Conservation (phyloP, 2,329 filamentous ascomycete genomes). For the Nothophaeocryptopus gaeumannii region DNA sequence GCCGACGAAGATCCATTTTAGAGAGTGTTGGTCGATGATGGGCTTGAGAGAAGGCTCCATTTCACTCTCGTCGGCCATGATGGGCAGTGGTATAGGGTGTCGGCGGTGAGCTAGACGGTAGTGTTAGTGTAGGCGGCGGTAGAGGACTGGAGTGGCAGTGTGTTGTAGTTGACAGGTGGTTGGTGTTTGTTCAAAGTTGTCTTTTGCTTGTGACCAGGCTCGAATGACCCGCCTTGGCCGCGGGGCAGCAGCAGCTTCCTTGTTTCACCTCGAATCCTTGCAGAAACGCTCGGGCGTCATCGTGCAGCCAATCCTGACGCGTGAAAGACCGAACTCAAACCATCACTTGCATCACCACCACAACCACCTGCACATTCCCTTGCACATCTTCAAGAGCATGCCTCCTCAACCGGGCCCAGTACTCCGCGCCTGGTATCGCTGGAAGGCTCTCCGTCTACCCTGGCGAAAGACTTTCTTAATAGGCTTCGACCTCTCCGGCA, state of each 20-base stretch:
- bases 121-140: neutral
- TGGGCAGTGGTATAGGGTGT: conserved; percentile 9
- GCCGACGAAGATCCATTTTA: conserved; percentile 98
- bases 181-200: neutral
- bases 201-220: too few relatives aligned
- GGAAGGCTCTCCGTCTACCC: conserved; percentile 61
- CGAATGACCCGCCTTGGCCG: too few relatives aligned
- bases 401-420: conserved; percentile 38
- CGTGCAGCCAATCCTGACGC: too few relatives aligned
- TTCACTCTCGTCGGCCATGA: conserved; percentile 61
- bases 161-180: neutral
- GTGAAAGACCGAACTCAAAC: too few relatives aligned
- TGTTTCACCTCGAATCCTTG: too few relatives aligned
- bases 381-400: conserved; percentile 31
- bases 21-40: conserved; percentile 88
- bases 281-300: too few relatives aligned
- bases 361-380: conserved; percentile 4
- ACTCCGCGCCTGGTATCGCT: conserved; percentile 56
- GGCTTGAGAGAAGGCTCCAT: conserved; percentile 92
- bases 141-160: neutral
- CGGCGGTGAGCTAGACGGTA: neutral
- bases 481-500: conserved; percentile 60
- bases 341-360: neutral
- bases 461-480: conserved; percentile 61
- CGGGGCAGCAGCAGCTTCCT: too few relatives aligned